These are phyloP conservation scores for Tylopilus vinaceipallidus DNA, from an alignment of 768 basidiomycete species.

Conservation along the genomic window DNA sequence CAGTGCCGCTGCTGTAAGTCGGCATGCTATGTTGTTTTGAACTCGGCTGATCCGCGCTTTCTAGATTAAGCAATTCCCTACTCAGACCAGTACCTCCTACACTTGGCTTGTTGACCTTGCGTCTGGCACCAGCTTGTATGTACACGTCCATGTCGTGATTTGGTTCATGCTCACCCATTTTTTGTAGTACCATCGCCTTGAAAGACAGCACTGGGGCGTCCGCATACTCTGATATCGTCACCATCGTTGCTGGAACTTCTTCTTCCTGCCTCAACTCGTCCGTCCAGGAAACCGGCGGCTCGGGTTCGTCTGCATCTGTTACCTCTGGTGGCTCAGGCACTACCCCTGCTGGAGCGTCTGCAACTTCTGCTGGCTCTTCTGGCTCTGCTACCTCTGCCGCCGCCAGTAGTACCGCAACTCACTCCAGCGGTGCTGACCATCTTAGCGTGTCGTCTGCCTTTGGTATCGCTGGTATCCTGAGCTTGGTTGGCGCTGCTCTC, in stretches of 20 bases:
- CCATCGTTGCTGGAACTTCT: conserved; percentile 38
- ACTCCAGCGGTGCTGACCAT: conserved; percentile 33
- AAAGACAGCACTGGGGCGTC: conserved; percentile 57
- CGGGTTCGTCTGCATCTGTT: conserved; percentile 4
- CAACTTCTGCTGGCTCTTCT: background rate
- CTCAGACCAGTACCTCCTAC: conserved; percentile 38
- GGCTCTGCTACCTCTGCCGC: conserved; percentile 19
- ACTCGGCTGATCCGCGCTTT: conserved; percentile 5
- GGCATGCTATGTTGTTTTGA: background rate
- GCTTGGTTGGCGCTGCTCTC: conserved; percentile 49
- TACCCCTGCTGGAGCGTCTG: background rate
- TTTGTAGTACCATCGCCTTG: conserved; percentile 47
- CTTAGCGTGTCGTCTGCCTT: conserved; percentile 31
- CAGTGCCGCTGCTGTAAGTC: conserved; percentile 48
- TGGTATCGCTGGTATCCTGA: conserved; percentile 49
- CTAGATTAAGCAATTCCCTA: conserved; percentile 55
- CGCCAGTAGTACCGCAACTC: conserved; percentile 24
- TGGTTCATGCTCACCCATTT: background rate
- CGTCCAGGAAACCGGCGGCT: conserved; percentile 13
- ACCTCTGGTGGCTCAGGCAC: conserved; percentile 6
- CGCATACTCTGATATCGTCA: conserved; percentile 53
- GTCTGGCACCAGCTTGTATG: conserved; percentile 46
- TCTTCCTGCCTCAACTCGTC: conserved; percentile 28
- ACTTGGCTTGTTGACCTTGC: conserved; percentile 59
- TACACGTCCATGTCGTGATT: background rate